These are phyloP conservation scores for Aspergillus udagawae DNA, from an alignment of 2,329 filamentous ascomycete genomes.

Conservation along the genomic window DNA sequence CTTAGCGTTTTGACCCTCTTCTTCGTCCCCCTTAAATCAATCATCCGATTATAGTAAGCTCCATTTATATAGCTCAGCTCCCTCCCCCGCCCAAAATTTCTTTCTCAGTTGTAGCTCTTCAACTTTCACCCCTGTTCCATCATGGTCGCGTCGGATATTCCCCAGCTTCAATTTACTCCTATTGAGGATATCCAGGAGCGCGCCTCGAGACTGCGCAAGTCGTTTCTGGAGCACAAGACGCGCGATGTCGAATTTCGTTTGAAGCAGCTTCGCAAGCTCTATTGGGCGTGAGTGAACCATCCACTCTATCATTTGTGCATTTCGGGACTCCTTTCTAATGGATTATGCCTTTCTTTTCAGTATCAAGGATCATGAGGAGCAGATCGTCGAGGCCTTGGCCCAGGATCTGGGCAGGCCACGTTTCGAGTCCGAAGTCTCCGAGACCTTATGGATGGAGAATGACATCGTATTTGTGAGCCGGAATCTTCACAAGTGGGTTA, in stretches of 20 bases:
- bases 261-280: slow-evolving; percentile 85
- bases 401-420: slow-evolving; percentile 73
- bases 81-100: neutral
- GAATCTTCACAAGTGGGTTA: slow-evolving; percentile 75
- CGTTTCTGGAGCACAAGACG: slow-evolving; percentile 77
- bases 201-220: slow-evolving; percentile 58
- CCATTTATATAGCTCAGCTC: neutral
- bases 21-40: neutral
- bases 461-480: slow-evolving; percentile 76
- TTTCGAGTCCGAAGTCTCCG: slow-evolving; percentile 69
- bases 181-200: slow-evolving; percentile 62
- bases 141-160: slow-evolving; percentile 35
- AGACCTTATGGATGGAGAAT: slow-evolving; percentile 74
- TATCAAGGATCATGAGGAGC: slow-evolving; percentile 69
- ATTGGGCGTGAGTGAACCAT: slow-evolving; percentile 65
- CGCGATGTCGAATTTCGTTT: slow-evolving; percentile 78
- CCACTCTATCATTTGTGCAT: neutral
- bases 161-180: slow-evolving; percentile 57
- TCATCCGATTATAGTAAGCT: neutral
- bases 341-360: slow-evolving; percentile 23
- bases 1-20: neutral
- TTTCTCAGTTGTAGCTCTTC: neutral
- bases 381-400: slow-evolving; percentile 70
- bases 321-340: slow-evolving; percentile 8
- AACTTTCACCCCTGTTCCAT: neutral